phyloP scores from a whole-genome alignment of 371 early-diverging fungal species.

The Mortierella sp. region DNA sequence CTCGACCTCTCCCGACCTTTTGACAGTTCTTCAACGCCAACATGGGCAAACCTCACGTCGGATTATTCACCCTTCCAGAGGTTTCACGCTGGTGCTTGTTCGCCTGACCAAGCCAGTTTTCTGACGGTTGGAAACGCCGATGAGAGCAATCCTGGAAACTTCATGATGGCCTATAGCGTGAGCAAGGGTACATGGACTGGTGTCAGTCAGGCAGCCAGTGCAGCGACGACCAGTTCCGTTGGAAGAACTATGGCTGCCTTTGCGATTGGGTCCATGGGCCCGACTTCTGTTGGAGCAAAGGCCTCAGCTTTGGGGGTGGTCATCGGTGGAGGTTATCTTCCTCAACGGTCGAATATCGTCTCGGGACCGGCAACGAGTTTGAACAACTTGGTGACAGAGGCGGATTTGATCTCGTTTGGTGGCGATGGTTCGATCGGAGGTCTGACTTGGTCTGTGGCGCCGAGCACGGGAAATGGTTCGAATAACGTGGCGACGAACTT shows the following conservation, averaged over 20 bases:
- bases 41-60: conserved; percentile 46
- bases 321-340: conserved; percentile 44
- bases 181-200: conserved; percentile 34
- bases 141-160: conserved; percentile 8
- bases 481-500: conserved; percentile 19
- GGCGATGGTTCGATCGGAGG: conserved; percentile 2
- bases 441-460: conserved; percentile 13
- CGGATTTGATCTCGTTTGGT: conserved; percentile 17
- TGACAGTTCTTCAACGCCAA: conserved; percentile 17
- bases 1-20: conserved; percentile 44
- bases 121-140: conserved; percentile 47
- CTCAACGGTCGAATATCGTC: conserved; percentile 2
- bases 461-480: conserved; percentile 12
- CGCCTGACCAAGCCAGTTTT: conserved; percentile 24
- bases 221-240: conserved; percentile 10
- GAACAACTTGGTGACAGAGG: conserved; percentile 22
- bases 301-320: conserved; percentile 23
- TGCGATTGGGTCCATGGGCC: conserved; percentile 5
- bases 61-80: conserved; percentile 43
- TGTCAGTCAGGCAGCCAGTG: conserved; percentile 23
- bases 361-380: conserved; percentile 22
- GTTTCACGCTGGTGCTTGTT: conserved; percentile 45
- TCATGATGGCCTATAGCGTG: conserved; percentile 44
- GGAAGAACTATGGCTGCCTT: conserved; percentile 46
- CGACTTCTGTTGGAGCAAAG: background rate